Evolutionary conservation across 441 rosid genomes (phyloP).

Genomic region (Pelargonium australe): DNA sequence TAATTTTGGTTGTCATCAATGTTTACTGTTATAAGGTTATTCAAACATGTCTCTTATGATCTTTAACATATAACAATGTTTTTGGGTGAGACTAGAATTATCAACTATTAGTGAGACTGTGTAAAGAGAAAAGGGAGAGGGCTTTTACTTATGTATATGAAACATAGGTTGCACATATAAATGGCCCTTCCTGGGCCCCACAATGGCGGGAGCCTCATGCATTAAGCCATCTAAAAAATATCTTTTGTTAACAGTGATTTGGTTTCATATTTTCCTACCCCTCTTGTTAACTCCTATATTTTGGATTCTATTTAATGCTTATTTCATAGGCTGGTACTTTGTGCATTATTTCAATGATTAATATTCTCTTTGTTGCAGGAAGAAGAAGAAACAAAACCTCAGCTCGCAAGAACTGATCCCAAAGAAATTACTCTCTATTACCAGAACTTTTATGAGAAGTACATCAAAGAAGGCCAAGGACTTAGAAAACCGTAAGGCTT

Average conservation of each 20-base stretch:
- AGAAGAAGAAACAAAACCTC: constrained; percentile 40
- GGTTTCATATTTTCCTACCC: not conserved
- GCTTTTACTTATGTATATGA: not conserved
- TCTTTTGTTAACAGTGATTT: no score
- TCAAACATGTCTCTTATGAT: not conserved
- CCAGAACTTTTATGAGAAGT: constrained; percentile 48
- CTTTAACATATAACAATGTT: not conserved
- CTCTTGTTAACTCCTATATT: not conserved
- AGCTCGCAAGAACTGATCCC: constrained; percentile 52
- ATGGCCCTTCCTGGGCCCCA: no score
- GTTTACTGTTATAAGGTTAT: not conserved
- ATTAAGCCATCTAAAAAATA: no score
- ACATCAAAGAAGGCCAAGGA: constrained; percentile 53
- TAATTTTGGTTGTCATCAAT: not conserved
- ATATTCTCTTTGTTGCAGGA: constrained; percentile 45
- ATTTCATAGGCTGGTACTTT: no score
- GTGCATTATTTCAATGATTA: constrained; percentile 2
- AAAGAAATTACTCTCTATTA: constrained; percentile 68
- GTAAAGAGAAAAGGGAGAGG: not conserved
- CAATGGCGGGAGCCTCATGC: no score
- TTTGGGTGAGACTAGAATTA: not conserved
- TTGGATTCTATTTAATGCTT: not conserved
- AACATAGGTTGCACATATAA: no score
- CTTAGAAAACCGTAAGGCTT: constrained; percentile 67
- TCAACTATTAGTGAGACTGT: not conserved